A percentile compares a stretch with the other conserved stretches of the same genome.
phyloP scores from a whole-genome alignment of 2,329 filamentous ascomycete genomes.

The Aureobasidium musti region DNA sequence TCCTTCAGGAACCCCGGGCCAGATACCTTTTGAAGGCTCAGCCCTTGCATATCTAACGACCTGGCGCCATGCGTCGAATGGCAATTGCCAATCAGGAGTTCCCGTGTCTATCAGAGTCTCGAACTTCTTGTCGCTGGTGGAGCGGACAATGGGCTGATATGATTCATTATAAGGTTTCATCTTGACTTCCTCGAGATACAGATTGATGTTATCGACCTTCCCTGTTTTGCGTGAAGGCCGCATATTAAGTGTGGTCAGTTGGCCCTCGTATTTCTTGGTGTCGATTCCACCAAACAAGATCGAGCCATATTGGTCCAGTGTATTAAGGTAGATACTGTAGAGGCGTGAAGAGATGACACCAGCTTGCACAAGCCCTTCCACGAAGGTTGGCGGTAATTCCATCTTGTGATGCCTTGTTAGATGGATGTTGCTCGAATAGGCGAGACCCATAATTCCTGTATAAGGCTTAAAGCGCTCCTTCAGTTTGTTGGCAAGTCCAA shows the following conservation, averaged over 20 bases:
- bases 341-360: conserved; percentile 40
- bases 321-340: conserved; percentile 41
- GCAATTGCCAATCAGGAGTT: conserved; percentile 38
- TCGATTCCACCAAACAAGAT: conserved; percentile 44
- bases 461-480: neutral
- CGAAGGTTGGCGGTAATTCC: conserved; percentile 36
- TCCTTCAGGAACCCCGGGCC: neutral
- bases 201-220: neutral
- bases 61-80: conserved; percentile 33
- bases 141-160: conserved; percentile 22
- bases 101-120: conserved; percentile 41
- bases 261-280: conserved; percentile 37
- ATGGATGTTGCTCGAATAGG: conserved; percentile 37
- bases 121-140: neutral
- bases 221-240: neutral
- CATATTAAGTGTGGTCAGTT: conserved; percentile 36
- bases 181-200: neutral
- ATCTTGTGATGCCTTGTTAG: conserved; percentile 26
- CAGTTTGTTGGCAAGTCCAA: conserved; percentile 39
- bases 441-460: conserved; percentile 41
- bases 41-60: conserved; percentile 28
- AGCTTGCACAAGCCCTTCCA: conserved; percentile 38
- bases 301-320: conserved; percentile 35
- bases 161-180: neutral
- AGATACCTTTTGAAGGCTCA: neutral